Base-by-base conservation (phyloP, 2,329 filamentous ascomycete genomes). In the Plectosphaerella cucumerina region DNA sequence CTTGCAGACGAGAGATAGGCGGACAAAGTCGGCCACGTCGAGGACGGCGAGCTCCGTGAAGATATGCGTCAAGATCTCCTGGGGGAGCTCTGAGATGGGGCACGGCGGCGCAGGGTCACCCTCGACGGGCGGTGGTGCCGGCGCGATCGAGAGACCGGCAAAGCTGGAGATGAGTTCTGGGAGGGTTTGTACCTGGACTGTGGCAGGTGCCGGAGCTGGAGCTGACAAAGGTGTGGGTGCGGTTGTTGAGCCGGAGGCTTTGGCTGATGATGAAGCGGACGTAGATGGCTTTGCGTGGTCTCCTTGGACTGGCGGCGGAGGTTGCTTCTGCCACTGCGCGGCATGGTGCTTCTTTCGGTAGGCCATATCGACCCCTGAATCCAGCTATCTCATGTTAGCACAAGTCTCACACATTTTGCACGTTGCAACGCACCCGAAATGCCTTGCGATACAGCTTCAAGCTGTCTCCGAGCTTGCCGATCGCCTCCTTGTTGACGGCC, bases 391-490 rank as follows among this genome's bases (percentile, higher is more conserved):
- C 26, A 20, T 37, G 14, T 37, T n/a, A 37, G 35, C 17, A 37
- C 14, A 37, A 37, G 17, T 37, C 6, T n/a, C 12, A 41, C 20
- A 9, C 6, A 10, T 8, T 8, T n/a, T 15, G 35, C 8, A 37
- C 9, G 6, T 9, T 5, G 39, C 26, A 4, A 62, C 77, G 52
- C 70, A 93, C 90, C 65, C 87, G 84, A 67, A 96, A 97, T 1
- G 94, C 94, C 67, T 87, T 91, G 44, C 94, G 84, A 68, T 99
- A 99, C 47, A 95, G 79, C 57, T 81, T 84, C 50, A 99, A 67
- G 64, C 93, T 97, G 56, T 97, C 93, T 5, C 92, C 91, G 47
- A 97, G 76, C 56, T 84, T 94, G 1, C 94, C 94, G 60, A 88
- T 82, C 0, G 79, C 81, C 70, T 99, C 94, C 67, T 86, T 91